These are phyloP conservation scores for Lolium rigidum DNA, from an alignment of 176 grass and related monocot species.

Conservation along the genomic window DNA sequence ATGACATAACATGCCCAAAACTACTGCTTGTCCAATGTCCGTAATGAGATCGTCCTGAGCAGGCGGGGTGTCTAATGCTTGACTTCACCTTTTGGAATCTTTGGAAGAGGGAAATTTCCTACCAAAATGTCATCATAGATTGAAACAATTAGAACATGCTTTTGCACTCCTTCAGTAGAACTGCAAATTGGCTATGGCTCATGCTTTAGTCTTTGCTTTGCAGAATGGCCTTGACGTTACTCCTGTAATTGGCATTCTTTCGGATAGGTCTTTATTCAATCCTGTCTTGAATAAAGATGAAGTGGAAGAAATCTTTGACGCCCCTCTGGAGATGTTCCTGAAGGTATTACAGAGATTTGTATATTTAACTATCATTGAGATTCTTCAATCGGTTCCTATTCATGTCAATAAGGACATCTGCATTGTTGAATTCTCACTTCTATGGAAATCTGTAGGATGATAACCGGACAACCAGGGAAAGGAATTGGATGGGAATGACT, in stretches of 20 bases:
- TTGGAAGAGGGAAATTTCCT: neutral
- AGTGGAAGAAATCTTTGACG: constrained; percentile 94
- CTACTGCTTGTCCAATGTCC: no score
- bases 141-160: constrained; percentile 5
- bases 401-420: neutral
- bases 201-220: constrained; percentile 41
- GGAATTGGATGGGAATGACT: constrained; percentile 69
- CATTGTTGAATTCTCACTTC: neutral
- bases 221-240: constrained; percentile 82
- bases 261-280: constrained; percentile 67
- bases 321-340: constrained; percentile 93
- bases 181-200: constrained; percentile 1
- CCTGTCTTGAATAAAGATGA: constrained; percentile 69
- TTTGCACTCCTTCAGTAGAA: constrained; percentile 25
- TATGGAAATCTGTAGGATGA: constrained; percentile 58
- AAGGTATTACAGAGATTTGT: constrained; percentile 55
- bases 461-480: constrained; percentile 57
- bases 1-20: neutral
- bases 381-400: neutral
- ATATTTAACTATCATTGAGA: neutral
- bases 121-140: neutral
- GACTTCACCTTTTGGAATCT: neutral
- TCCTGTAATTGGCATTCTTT: constrained; percentile 80
- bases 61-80: neutral
- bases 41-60: no score